A percentile compares a stretch with the other conserved stretches of the same genome.
phyloP scores from a whole-genome alignment of 2,329 filamentous ascomycete species.

The Fusarium sp. region DNA sequence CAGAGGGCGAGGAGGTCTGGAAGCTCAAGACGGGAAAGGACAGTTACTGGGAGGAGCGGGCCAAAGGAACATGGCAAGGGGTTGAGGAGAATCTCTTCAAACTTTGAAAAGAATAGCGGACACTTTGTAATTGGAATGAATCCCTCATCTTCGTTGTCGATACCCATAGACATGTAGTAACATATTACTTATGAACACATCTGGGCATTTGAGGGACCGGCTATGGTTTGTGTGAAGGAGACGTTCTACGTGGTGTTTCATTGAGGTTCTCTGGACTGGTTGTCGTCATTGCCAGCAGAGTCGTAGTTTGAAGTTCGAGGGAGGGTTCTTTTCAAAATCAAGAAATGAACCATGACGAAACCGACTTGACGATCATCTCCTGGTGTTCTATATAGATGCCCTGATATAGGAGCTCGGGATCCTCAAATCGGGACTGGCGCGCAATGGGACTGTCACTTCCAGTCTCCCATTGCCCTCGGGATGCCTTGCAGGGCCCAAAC shows the following conservation, averaged over 20 bases:
- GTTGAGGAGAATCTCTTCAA: slow-evolving; percentile 61
- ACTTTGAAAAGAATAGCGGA: slow-evolving; percentile 34
- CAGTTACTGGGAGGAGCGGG: slow-evolving; percentile 92
- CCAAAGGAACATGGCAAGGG: slow-evolving; percentile 72
- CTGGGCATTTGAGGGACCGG: not conserved
- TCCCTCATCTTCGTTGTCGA: slow-evolving; percentile 19
- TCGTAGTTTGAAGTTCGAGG: not conserved
- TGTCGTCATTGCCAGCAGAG: not conserved
- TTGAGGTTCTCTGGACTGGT: not conserved
- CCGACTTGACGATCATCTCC: not conserved
- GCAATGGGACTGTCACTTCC: slow-evolving; percentile 15
- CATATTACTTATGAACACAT: not conserved
- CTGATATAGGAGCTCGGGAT: not conserved
- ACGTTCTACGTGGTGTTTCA: not conserved
- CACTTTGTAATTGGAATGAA: slow-evolving; percentile 4
- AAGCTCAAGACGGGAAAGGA: slow-evolving; percentile 83
- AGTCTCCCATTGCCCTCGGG: slow-evolving; percentile 21
- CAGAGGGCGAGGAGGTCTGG: slow-evolving; percentile 76
- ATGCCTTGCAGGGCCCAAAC: slow-evolving; percentile 14
- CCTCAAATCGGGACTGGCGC: not conserved
- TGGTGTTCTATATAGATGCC: not conserved
- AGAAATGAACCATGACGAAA: slow-evolving; percentile 7
- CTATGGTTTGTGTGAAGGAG: not conserved
- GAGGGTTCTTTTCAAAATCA: not conserved
- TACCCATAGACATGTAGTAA: slow-evolving; percentile 10